Conservation (phyloP, 2,329 filamentous ascomycete species). For the Pyricularia pennisetigena region DNA sequence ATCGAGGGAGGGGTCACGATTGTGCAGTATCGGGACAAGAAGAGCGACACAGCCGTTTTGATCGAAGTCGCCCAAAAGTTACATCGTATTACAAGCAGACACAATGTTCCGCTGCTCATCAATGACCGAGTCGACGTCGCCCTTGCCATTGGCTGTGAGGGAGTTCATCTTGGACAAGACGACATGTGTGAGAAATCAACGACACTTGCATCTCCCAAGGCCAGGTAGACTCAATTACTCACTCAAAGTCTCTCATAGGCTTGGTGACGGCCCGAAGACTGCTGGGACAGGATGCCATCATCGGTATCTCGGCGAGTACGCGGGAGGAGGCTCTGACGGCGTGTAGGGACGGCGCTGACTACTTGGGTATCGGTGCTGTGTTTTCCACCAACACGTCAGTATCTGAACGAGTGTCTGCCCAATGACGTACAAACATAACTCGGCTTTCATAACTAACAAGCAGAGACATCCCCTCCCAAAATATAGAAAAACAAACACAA, state of each 20-base stretch:
- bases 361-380: constrained; percentile 83
- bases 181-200: constrained; percentile 55
- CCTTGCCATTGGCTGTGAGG: constrained; percentile 75
- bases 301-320: constrained; percentile 78
- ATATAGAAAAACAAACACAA: constrained; percentile 77
- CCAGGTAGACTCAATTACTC: constrained; percentile 14
- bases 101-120: constrained; percentile 73
- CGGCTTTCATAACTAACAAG: constrained; percentile 2
- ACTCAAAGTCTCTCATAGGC: neutral
- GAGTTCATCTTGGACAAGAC: constrained; percentile 91
- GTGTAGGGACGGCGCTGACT: constrained; percentile 70
- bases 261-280: constrained; percentile 53
- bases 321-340: constrained; percentile 63
- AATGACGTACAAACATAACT: neutral
- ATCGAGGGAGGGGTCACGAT: constrained; percentile 72
- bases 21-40: constrained; percentile 89
- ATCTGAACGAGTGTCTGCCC: neutral
- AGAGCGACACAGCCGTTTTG: constrained; percentile 60
- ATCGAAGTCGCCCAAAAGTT: constrained; percentile 62
- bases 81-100: constrained; percentile 57
- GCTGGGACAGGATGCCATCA: constrained; percentile 68
- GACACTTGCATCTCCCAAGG: no score
- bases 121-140: constrained; percentile 92
- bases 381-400: constrained; percentile 72
- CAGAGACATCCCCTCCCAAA: neutral